Evolutionary conservation across 1,284 basidiomycete genomes (phyloP).

Genomic region (Termitomyces sp.): DNA sequence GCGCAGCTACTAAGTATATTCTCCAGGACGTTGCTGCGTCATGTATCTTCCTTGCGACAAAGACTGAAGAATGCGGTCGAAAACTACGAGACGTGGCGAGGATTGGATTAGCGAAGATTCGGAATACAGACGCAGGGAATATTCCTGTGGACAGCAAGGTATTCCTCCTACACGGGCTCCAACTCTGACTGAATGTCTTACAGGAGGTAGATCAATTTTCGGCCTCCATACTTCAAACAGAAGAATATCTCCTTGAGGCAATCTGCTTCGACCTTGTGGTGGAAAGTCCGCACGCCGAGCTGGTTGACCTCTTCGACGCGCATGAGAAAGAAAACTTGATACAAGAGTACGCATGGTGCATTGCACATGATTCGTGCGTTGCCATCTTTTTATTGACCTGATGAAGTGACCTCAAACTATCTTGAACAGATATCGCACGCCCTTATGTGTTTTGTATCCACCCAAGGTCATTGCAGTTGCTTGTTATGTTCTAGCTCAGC

Average conservation of each 20-base stretch:
- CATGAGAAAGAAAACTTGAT: slow-evolving; percentile 42
- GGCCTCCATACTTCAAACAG: slow-evolving; percentile 67
- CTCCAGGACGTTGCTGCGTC: slow-evolving; percentile 81
- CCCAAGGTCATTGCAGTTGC: slow-evolving; percentile 67
- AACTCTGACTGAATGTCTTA: slow-evolving; percentile 5
- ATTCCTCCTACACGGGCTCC: slow-evolving; percentile 18
- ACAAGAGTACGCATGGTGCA: slow-evolving; percentile 75
- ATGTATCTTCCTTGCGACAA: slow-evolving; percentile 88
- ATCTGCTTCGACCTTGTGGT: slow-evolving; percentile 91
- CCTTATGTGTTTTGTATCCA: slow-evolving; percentile 64
- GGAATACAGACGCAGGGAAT: slow-evolving; percentile 47
- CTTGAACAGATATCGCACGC: slow-evolving; percentile 61
- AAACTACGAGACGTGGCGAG: slow-evolving; percentile 83
- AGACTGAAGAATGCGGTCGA: slow-evolving; percentile 84
- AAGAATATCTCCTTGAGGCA: slow-evolving; percentile 82
- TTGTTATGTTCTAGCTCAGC: slow-evolving; percentile 70
- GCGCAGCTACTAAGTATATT: slow-evolving; percentile 7
- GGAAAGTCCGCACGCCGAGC: slow-evolving; percentile 73
- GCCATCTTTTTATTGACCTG: slow-evolving; percentile 1
- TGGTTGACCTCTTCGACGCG: slow-evolving; percentile 62
- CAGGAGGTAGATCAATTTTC: slow-evolving; percentile 76
- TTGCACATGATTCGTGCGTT: slow-evolving; percentile 80
- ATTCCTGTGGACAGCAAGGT: slow-evolving; percentile 61
- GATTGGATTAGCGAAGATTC: slow-evolving; percentile 69
- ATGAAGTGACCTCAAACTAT: slow-evolving; percentile 5